Evolutionary conservation across 257 asterid species (phyloP).

Genomic region (Fraxinus quadrangulata): DNA sequence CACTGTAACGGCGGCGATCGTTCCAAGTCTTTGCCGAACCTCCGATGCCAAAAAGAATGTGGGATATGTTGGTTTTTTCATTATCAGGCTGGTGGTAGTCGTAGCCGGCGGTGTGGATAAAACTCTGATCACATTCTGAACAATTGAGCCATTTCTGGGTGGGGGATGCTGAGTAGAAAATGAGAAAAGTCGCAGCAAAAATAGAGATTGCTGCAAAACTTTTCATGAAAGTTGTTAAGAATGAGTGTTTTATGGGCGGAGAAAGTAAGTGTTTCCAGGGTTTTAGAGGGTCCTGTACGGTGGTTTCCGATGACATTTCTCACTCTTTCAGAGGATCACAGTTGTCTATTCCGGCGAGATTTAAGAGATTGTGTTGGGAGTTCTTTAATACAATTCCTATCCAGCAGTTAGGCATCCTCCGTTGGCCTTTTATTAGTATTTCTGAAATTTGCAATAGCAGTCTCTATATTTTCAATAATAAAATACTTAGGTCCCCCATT

Average conservation of each 20-base stretch:
- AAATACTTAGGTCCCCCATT: background rate
- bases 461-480: background rate
- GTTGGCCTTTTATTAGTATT: background rate
- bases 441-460: background rate
- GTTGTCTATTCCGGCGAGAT: background rate
- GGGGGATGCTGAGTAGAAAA: conserved; percentile 46
- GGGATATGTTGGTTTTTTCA: conserved; percentile 49
- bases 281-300: conserved; percentile 30
- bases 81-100: background rate
- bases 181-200: conserved; percentile 38
- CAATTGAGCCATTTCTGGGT: conserved; percentile 27
- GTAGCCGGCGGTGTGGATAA: conserved; percentile 18
- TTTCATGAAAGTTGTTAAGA: conserved; percentile 44
- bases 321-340: background rate
- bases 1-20: conserved; percentile 58
- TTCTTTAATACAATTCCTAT: background rate
- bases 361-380: background rate
- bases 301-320: conserved; percentile 26
- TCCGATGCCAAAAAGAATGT: conserved; percentile 76
- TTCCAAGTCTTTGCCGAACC: conserved; percentile 81
- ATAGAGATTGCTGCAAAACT: conserved; percentile 40
- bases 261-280: conserved; percentile 37
- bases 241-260: background rate
- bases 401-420: background rate
- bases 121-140: conserved; percentile 22